Percentiles rank a stretch among this genome's conserved stretches.
These are phyloP conservation scores for Pichia eremophila DNA, from an alignment of 805 yeast species.

Conservation along the genomic window DNA sequence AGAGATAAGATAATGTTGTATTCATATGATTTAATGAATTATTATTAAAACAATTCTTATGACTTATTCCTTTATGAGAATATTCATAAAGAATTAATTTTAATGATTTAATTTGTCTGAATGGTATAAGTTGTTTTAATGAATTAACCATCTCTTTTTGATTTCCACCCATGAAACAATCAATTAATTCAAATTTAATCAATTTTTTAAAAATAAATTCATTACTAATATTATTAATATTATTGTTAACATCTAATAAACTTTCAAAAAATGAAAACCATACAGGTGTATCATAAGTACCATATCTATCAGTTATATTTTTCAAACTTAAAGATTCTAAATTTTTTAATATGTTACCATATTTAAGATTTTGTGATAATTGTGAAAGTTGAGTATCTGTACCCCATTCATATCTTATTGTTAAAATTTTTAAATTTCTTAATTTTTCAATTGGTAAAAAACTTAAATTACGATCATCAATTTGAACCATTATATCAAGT, in stretches of 20 bases:
- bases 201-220: slow-evolving; percentile 8
- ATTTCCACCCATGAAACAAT: slow-evolving; percentile 17
- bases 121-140: slow-evolving; percentile 30
- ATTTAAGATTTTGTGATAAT: slow-evolving; percentile 7
- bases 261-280: slow-evolving; percentile 22
- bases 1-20: slow-evolving; percentile 9
- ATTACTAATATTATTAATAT: too few species aligned
- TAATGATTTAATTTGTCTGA: slow-evolving; percentile 15
- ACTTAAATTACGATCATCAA: slow-evolving; percentile 2
- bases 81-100: slow-evolving; percentile 19
- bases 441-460: slow-evolving; percentile 3
- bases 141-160: slow-evolving; percentile 19
- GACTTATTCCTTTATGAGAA: slow-evolving; percentile 18
- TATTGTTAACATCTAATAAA: background rate
- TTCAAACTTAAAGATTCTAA: slow-evolving; percentile 13
- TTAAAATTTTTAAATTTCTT: slow-evolving; percentile 8
- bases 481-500: slow-evolving; percentile 10
- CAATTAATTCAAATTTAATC: slow-evolving; percentile 12
- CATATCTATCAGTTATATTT: slow-evolving; percentile 17
- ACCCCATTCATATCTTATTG: slow-evolving; percentile 15
- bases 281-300: slow-evolving; percentile 15
- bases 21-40: background rate
- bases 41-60: slow-evolving; percentile 1
- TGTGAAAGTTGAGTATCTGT: slow-evolving; percentile 12
- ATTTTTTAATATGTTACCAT: slow-evolving; percentile 1